These are phyloP conservation scores for Cydonia oblonga DNA, from an alignment of 331 rosid species.

Conservation along the genomic window DNA sequence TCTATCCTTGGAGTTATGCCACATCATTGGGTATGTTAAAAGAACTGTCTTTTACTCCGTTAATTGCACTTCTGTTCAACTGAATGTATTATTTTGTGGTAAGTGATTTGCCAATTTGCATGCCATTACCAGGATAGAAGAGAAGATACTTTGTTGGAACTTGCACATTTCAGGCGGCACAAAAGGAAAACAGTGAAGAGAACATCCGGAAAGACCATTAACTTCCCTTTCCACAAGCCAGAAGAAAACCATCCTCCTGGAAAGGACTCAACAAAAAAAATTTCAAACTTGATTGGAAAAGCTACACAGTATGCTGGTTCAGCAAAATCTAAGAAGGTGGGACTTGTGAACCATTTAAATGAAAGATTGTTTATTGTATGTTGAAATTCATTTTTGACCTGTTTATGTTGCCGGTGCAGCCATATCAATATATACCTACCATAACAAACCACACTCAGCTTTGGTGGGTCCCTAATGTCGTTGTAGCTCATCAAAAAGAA, in stretches of 20 bases:
- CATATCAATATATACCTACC: constrained; percentile 74
- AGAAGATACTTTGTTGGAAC: constrained; percentile 79
- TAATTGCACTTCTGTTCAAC: background rate
- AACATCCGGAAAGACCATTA: constrained; percentile 57
- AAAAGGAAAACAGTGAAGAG: constrained; percentile 80
- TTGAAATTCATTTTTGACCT: background rate
- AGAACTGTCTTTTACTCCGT: background rate
- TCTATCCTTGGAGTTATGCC: constrained; percentile 97
- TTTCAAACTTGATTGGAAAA: constrained; percentile 83
- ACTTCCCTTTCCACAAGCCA: constrained; percentile 72
- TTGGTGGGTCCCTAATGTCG: constrained; percentile 99
- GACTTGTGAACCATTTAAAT: constrained; percentile 14
- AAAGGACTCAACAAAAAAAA: constrained; percentile 82
- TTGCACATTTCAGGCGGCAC: constrained; percentile 76
- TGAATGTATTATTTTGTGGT: background rate
- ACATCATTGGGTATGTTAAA: constrained; percentile 78
- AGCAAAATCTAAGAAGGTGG: constrained; percentile 75
- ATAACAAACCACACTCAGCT: constrained; percentile 93
- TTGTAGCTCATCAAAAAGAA: constrained; percentile 95
- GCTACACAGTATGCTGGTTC: constrained; percentile 86
- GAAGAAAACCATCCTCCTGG: constrained; percentile 96
- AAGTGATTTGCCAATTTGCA: background rate
- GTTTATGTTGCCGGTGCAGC: constrained; percentile 44
- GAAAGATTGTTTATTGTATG: background rate
- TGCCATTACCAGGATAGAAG: constrained; percentile 71